Conservation (phyloP, 805 yeast genomes). For the Ogataea parapolymorpha region DNA sequence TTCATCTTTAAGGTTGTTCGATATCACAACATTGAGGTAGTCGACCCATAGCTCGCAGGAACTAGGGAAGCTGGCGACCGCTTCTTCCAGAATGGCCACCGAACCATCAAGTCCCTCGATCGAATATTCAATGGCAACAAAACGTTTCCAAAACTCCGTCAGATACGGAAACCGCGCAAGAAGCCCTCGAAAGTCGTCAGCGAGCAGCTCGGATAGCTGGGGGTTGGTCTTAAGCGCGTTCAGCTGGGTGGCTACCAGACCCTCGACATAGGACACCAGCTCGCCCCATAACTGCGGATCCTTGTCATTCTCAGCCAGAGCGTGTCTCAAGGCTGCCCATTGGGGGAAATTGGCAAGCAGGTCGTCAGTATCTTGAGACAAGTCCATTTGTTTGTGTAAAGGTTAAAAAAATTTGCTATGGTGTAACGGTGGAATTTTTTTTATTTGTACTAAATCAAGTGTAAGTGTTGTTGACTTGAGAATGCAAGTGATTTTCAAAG, state of each 20-base stretch:
- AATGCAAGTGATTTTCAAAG: constrained; percentile 84
- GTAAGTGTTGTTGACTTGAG: constrained; percentile 2
- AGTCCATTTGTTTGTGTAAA: neutral
- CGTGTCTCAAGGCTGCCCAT: constrained; percentile 25
- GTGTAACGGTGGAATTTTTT: constrained; percentile 5
- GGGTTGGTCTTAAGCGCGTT: constrained; percentile 12
- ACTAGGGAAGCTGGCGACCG: constrained; percentile 50
- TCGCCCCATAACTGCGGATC: constrained; percentile 27
- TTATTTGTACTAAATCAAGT: constrained; percentile 3
- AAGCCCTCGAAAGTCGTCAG: constrained; percentile 37
- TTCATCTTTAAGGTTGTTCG: constrained; percentile 35
- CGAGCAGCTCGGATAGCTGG: constrained; percentile 18
- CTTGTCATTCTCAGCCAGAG: constrained; percentile 22
- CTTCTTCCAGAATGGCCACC: constrained; percentile 39
- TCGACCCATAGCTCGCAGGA: constrained; percentile 71
- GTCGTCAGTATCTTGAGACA: constrained; percentile 1
- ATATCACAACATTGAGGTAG: constrained; percentile 50
- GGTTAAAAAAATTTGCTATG: neutral
- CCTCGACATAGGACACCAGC: constrained; percentile 24
- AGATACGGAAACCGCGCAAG: constrained; percentile 56
- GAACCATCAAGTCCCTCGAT: constrained; percentile 53
- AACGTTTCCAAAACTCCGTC: constrained; percentile 62
- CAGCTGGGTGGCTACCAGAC: constrained; percentile 22
- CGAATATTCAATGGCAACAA: constrained; percentile 52
- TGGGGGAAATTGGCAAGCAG: constrained; percentile 26